phyloP scores from a whole-genome alignment of 208 protist species.

The Polymyxa betae region DNA sequence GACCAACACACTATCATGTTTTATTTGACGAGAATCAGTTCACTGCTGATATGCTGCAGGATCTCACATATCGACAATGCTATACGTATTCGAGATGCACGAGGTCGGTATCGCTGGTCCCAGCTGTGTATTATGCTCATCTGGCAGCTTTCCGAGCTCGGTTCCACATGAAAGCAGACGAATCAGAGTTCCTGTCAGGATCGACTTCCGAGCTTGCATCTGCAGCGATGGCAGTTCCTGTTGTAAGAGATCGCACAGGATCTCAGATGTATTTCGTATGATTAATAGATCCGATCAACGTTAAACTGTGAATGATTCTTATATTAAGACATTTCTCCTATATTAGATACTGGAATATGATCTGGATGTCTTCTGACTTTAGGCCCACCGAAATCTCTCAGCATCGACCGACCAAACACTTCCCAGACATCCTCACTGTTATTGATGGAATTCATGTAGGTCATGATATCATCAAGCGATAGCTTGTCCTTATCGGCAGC shows the following conservation, averaged over 20 bases:
- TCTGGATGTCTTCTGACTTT: no score
- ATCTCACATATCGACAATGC: neutral
- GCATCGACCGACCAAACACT: neutral
- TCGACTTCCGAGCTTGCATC: neutral
- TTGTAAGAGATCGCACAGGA: neutral
- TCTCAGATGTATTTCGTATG: conserved; percentile 2
- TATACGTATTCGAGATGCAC: conserved; percentile 6
- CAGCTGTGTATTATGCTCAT: conserved; percentile 30
- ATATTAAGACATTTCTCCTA: no score
- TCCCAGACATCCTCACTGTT: neutral
- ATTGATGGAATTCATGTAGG: neutral
- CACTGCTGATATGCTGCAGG: conserved; percentile 15
- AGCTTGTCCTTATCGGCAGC: neutral
- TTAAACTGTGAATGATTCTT: no score
- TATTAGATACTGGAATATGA: no score
- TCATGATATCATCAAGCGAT: neutral
- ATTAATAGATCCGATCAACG: no score
- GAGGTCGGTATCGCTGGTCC: neutral
- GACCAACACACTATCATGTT: conserved; percentile 39
- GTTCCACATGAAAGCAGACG: neutral
- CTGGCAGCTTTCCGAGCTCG: conserved; percentile 34
- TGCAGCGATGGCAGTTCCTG: neutral
- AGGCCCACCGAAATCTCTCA: neutral
- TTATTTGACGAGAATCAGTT: neutral
- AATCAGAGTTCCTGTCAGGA: neutral